Conservation (phyloP, 1,284 basidiomycete species). For the Malassezia caprae region DNA sequence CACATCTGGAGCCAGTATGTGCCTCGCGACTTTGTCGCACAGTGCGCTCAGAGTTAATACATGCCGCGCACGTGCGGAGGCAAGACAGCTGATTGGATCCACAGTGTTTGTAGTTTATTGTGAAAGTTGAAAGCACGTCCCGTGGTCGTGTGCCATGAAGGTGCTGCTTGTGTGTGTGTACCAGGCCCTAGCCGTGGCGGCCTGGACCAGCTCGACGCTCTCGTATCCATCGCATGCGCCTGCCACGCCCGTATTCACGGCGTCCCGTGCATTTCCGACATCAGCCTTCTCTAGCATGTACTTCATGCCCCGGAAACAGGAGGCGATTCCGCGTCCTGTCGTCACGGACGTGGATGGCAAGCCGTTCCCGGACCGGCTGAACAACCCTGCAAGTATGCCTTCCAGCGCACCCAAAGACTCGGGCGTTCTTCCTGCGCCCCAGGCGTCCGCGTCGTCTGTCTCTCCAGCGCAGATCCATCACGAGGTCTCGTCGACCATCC, state of each 20-base stretch:
- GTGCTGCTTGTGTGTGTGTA: background rate
- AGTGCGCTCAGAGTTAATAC: background rate
- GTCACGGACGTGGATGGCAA: constrained; percentile 26
- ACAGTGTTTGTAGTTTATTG: background rate
- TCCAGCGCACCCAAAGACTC: background rate
- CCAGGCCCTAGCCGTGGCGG: background rate
- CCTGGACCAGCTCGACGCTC: background rate
- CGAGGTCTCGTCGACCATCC: constrained; percentile 36
- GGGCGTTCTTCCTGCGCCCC: background rate
- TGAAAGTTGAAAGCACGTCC: background rate
- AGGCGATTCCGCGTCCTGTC: constrained; percentile 25
- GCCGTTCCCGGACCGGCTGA: constrained; percentile 52
- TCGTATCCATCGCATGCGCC: background rate
- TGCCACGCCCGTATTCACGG: constrained; percentile 27
- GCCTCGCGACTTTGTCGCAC: constrained; percentile 1
- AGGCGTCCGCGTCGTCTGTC: background rate
- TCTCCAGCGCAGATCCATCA: background rate
- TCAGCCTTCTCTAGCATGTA: constrained; percentile 32
- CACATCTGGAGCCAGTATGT: constrained; percentile 1
- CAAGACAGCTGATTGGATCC: background rate
- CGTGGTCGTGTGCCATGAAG: background rate
- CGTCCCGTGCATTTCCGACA: constrained; percentile 38
- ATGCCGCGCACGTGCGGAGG: background rate
- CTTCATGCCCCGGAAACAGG: constrained; percentile 20
- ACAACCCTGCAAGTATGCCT: constrained; percentile 58